Evolutionary conservation across 2,329 filamentous ascomycete species (phyloP).

Genomic region (Colletotrichum sp.): DNA sequence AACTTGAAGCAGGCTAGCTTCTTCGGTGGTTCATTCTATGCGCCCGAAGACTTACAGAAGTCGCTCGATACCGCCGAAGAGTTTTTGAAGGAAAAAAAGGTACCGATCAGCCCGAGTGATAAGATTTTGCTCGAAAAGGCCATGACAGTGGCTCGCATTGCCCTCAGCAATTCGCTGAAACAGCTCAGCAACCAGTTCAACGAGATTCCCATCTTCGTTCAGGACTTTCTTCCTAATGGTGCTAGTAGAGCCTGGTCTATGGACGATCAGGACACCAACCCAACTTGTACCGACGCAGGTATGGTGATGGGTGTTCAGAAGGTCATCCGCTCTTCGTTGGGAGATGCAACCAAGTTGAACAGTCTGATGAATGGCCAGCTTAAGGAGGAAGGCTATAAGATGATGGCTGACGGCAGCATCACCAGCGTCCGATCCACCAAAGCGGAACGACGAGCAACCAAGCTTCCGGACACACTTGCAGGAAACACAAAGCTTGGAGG

Average conservation of each 20-base stretch:
- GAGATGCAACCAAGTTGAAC: conserved; percentile 49
- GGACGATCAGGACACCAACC: conserved; percentile 54
- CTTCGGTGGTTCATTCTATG: conserved; percentile 81
- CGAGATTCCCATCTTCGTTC: conserved; percentile 78
- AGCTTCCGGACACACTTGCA: conserved; percentile 28
- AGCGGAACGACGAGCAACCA: not conserved
- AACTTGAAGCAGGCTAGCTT: conserved; percentile 87
- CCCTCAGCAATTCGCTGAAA: conserved; percentile 68
- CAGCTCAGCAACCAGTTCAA: conserved; percentile 71
- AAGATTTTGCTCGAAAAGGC: conserved; percentile 64
- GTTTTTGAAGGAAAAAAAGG: conserved; percentile 69
- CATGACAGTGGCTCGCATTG: conserved; percentile 67
- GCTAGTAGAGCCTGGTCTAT: conserved; percentile 73
- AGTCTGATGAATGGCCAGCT: conserved; percentile 52
- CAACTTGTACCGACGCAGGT: conserved; percentile 53
- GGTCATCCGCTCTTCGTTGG: conserved; percentile 50
- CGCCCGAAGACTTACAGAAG: conserved; percentile 63
- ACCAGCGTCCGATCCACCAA: conserved; percentile 12
- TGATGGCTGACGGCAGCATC: conserved; percentile 29
- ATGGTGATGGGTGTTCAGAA: conserved; percentile 60
- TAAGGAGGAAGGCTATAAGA: conserved; percentile 46
- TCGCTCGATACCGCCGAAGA: conserved; percentile 69
- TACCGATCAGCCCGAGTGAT: conserved; percentile 67
- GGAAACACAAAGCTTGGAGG: conserved; percentile 50
- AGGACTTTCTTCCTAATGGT: conserved; percentile 65